Base-by-base conservation (phyloP, 306 rosid genomes). In the Abrus pulchellus region DNA sequence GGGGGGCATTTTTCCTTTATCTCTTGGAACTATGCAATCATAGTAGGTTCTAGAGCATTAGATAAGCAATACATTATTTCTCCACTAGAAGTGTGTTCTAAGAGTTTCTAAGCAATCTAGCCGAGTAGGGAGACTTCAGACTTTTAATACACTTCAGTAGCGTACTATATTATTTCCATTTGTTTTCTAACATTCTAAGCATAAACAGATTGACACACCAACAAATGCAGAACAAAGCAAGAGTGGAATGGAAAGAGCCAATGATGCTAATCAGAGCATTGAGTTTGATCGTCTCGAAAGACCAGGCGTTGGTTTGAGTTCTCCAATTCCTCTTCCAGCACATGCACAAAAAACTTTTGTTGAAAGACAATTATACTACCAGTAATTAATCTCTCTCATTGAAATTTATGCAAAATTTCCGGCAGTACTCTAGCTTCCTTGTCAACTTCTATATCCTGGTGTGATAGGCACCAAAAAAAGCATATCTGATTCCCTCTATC, bases 311-410 rank as follows among this genome's bases (percentile, higher is more conserved):
- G 74, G 5, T 53, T 56, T 34, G 71, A 88, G 90, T 86, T 81
- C 88, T 77, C 97, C 97, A 60, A 89, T 92, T 82, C 87, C 90
- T 71, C 81, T 91, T 47, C 89, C 92, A 40, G 50, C 66, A 54
- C 29, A 2, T 78, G 81, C 64, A 77, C 83, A 7, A 61, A 89
- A 30, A 66, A 77, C 62, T 53, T 62, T 83, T 30, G 3, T 78
- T 0, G 78, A 87, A 83, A 73, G 86, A 73, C 97, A 89, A 76
- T 80, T 87, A 73, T 94, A 88, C 83, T 94, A 77, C 87, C 83
- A 82, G 98, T 92, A 94, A 84, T 47, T 76, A 72, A 70, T 57
- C 79, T 72, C 83, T 77, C 78, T 73, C 65, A 20, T 70, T 54
- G 67, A 47, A 14, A 50, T 50, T 20, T 85, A 38, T 60, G 48